Percentiles rank a stretch among this genome's conserved stretches.
Evolutionary conservation across 2,329 filamentous ascomycete genomes (phyloP).

Genomic region (Anisogramma anomala): DNA sequence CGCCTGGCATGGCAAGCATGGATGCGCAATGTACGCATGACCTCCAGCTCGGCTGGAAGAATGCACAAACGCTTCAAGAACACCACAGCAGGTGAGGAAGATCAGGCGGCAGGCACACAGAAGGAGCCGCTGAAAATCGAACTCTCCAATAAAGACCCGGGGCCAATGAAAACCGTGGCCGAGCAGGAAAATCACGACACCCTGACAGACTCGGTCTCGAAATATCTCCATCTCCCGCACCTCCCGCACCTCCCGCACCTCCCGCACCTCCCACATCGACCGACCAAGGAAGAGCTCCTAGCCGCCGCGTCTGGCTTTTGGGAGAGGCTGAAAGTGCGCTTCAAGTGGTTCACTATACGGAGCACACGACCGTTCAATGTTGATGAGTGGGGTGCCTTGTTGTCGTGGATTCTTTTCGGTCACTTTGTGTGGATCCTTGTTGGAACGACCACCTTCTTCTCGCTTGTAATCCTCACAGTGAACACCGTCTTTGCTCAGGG

Average conservation of each 20-base stretch:
- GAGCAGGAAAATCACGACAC: slow-evolving; percentile 9
- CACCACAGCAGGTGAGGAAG: slow-evolving; percentile 19
- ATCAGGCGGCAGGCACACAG: slow-evolving; percentile 10
- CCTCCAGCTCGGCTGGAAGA: slow-evolving; percentile 17
- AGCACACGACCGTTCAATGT: slow-evolving; percentile 89
- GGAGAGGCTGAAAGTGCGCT: slow-evolving; percentile 77
- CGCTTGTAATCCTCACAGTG: slow-evolving; percentile 75
- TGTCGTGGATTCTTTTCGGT: slow-evolving; percentile 88
- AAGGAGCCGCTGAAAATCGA: slow-evolving; percentile 15
- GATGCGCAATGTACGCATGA: slow-evolving; percentile 22
- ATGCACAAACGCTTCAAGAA: slow-evolving; percentile 22
- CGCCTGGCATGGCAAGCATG: slow-evolving; percentile 28
- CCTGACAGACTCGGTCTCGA: slow-evolving; percentile 41
- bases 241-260: slow-evolving; percentile 67
- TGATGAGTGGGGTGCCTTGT: slow-evolving; percentile 91
- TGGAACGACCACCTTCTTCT: slow-evolving; percentile 95
- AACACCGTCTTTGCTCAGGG: slow-evolving; percentile 95
- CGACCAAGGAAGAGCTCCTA: slow-evolving; percentile 85
- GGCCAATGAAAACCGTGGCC: slow-evolving; percentile 21
- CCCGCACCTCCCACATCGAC: slow-evolving; percentile 70
- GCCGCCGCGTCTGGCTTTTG: slow-evolving; percentile 88
- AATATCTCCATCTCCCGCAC: slow-evolving; percentile 44
- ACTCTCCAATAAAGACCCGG: slow-evolving; percentile 20
- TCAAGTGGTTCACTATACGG: slow-evolving; percentile 96
- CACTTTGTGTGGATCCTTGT: slow-evolving; percentile 94